These are phyloP conservation scores for Elsinoe fawcettii DNA, from an alignment of 2,329 filamentous ascomycete species.

Conservation along the genomic window DNA sequence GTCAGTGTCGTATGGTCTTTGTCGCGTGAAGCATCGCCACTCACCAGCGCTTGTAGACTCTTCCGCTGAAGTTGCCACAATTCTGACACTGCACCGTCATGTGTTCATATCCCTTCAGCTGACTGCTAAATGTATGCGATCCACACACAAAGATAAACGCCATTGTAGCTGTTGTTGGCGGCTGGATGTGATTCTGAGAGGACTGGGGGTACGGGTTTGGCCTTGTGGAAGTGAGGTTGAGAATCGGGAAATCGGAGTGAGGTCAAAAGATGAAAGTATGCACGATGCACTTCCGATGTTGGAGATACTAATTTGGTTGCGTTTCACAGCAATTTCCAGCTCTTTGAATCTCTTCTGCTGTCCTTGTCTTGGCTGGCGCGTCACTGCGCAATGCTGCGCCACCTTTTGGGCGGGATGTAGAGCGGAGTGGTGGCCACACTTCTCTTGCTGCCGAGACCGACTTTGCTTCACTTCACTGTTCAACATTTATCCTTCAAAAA, in stretches of 20 bases:
- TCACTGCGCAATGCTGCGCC: slow-evolving; percentile 10
- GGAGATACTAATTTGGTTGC: slow-evolving; percentile 3
- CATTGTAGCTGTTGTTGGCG: slow-evolving; percentile 25
- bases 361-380: slow-evolving; percentile 11
- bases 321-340: slow-evolving; percentile 11
- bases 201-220: too few relatives aligned
- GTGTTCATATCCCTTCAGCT: slow-evolving; percentile 42
- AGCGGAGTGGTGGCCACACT: background rate
- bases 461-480: too few relatives aligned
- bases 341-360: background rate
- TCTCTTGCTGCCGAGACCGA: background rate
- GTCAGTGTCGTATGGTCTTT: background rate
- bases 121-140: slow-evolving; percentile 42
- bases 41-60: slow-evolving; percentile 40
- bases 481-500: too few relatives aligned
- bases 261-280: too few relatives aligned
- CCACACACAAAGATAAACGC: slow-evolving; percentile 47
- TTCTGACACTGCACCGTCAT: slow-evolving; percentile 46
- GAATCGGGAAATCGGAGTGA: too few relatives aligned
- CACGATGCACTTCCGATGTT: background rate
- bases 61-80: slow-evolving; percentile 43
- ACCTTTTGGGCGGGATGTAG: background rate
- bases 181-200: too few relatives aligned
- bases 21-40: slow-evolving; percentile 15
- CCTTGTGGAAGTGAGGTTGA: too few relatives aligned